Percentiles rank a stretch among this genome's conserved stretches.
Evolutionary conservation across 2,329 filamentous ascomycete species (phyloP).

Genomic region (Septoria linicola): DNA sequence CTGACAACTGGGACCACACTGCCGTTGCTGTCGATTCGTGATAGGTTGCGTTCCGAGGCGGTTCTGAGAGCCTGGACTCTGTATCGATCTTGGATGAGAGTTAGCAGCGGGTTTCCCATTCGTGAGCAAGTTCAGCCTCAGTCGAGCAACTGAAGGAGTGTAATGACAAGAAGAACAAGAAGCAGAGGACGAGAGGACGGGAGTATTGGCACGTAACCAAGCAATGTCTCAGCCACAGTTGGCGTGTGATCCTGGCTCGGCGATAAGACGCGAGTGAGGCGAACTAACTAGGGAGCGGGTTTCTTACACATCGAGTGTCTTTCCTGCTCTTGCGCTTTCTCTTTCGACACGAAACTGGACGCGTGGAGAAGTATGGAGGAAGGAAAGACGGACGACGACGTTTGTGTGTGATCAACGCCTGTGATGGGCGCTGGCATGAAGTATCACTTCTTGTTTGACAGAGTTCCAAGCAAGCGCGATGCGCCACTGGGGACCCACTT

Average conservation of each 20-base stretch:
- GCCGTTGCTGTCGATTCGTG: slow-evolving; percentile 15
- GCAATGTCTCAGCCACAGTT: background rate
- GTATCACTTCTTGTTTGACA: no score
- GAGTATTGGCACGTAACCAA: background rate
- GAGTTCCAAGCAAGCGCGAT: no score
- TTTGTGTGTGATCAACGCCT: no score
- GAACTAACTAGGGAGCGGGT: background rate
- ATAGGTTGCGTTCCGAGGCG: slow-evolving; percentile 17
- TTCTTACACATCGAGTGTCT: slow-evolving; percentile 2
- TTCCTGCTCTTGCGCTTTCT: background rate
- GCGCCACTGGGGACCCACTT: background rate
- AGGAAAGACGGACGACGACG: background rate
- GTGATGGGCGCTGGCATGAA: no score
- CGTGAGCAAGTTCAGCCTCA: slow-evolving; percentile 13
- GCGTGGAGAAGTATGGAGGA: background rate
- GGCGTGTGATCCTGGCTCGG: background rate
- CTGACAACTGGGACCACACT: background rate
- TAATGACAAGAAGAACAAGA: slow-evolving; percentile 8
- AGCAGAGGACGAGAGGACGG: background rate
- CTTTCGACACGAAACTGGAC: background rate
- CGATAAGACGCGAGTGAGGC: slow-evolving; percentile 7
- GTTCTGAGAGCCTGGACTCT: slow-evolving; percentile 16
- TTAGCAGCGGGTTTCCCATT: slow-evolving; percentile 22
- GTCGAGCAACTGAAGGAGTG: slow-evolving; percentile 15
- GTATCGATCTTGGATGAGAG: slow-evolving; percentile 20